Conservation (phyloP, 75 land plant species). For the Adiantum capillusveneris region DNA sequence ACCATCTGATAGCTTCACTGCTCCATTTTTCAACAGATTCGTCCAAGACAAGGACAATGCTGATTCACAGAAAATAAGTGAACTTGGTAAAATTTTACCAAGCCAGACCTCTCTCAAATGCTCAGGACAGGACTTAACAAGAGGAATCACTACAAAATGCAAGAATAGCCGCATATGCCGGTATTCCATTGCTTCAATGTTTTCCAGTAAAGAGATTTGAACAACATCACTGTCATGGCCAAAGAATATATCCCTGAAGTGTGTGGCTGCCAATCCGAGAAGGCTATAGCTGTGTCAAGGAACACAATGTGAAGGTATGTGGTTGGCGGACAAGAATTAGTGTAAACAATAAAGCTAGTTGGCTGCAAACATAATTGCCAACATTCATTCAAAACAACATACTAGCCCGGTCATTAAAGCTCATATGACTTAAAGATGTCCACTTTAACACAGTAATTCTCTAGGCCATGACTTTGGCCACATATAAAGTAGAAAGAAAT, state of each 20-base stretch:
- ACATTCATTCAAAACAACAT: too few relatives aligned
- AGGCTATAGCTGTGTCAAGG: constrained; percentile 59
- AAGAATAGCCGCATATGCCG: constrained; percentile 81
- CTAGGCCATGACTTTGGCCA: too few relatives aligned
- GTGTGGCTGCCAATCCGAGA: constrained; percentile 64
- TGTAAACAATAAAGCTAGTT: too few relatives aligned
- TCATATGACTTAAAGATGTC: too few relatives aligned
- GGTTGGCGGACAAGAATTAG: too few relatives aligned
- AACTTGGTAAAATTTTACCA: constrained; percentile 49
- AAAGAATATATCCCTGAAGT: constrained; percentile 69
- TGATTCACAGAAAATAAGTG: constrained; percentile 52
- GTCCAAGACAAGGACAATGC: constrained; percentile 67
- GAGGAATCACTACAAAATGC: constrained; percentile 63
- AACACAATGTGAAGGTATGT: too few relatives aligned
- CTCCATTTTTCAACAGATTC: constrained; percentile 62
- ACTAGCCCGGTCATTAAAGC: too few relatives aligned
- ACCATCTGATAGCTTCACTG: constrained; percentile 56
- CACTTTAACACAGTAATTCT: too few relatives aligned
- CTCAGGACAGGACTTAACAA: constrained; percentile 70
- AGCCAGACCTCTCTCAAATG: constrained; percentile 72
- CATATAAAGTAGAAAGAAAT: too few relatives aligned
- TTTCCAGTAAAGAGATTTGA: constrained; percentile 58
- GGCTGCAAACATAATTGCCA: too few relatives aligned
- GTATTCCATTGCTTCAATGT: constrained; percentile 78
- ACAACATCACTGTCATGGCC: constrained; percentile 37